Evolutionary conservation across 116 monocot species (phyloP).

Genomic region (Iris pallida): DNA sequence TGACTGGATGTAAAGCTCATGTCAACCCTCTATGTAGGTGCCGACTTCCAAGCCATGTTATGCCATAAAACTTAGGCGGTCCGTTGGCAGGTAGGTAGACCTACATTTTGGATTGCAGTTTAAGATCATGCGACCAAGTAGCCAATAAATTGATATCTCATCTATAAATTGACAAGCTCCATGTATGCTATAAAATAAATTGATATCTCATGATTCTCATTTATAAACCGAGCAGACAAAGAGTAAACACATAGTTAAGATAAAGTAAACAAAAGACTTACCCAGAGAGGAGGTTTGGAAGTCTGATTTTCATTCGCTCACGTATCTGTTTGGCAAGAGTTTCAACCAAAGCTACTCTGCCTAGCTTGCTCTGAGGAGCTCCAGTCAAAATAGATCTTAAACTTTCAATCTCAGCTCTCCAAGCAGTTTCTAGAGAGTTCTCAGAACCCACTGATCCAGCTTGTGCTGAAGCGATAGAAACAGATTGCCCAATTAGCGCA

Average conservation of each 20-base stretch:
- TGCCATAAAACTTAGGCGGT: too few relatives aligned
- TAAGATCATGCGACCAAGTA: too few relatives aligned
- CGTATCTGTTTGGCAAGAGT: slow-evolving; percentile 86
- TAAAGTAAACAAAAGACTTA: slow-evolving; percentile 25
- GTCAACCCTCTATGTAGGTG: too few relatives aligned
- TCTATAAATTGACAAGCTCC: too few relatives aligned
- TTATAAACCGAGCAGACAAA: too few relatives aligned
- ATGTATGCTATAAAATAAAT: too few relatives aligned
- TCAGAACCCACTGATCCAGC: slow-evolving; percentile 79
- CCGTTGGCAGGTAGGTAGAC: too few relatives aligned
- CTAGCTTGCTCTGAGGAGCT: slow-evolving; percentile 74
- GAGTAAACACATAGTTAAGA: background rate
- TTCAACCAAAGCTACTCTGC: slow-evolving; percentile 86
- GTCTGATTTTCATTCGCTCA: slow-evolving; percentile 84
- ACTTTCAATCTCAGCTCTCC: slow-evolving; percentile 92
- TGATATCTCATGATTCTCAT: too few relatives aligned
- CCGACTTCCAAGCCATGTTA: too few relatives aligned
- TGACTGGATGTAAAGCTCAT: too few relatives aligned
- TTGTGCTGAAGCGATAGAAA: slow-evolving; percentile 92
- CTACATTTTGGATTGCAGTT: too few relatives aligned
- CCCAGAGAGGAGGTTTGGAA: slow-evolving; percentile 89
- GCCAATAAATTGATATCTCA: too few relatives aligned
- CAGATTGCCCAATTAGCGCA: slow-evolving; percentile 93
- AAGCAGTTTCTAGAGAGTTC: slow-evolving; percentile 87
- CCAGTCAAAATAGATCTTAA: slow-evolving; percentile 71